These are phyloP conservation scores for Pseudohyphozyma bogoriensis DNA, from an alignment of 768 basidiomycete genomes.

Conservation along the genomic window DNA sequence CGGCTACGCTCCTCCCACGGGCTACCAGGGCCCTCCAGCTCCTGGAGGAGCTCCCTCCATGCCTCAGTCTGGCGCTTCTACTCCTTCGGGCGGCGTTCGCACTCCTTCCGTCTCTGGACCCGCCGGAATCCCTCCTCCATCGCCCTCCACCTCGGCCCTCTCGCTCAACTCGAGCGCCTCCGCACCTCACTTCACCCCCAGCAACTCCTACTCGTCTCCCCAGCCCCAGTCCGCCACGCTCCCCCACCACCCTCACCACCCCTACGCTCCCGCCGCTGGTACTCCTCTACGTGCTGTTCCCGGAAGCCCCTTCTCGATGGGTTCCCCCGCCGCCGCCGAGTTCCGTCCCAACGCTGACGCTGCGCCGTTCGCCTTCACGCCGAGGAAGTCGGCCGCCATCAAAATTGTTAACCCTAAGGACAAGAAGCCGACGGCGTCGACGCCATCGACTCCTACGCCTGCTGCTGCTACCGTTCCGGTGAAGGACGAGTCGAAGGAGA, in stretches of 20 bases:
- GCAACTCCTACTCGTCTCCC: constrained; percentile 11
- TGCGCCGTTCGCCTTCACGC: constrained; percentile 3
- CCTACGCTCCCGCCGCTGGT: constrained; percentile 7
- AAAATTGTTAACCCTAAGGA: constrained; percentile 24
- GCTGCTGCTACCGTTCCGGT: neutral
- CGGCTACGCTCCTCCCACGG: neutral
- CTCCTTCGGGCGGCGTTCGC: constrained; percentile 17
- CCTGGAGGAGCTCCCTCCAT: constrained; percentile 1
- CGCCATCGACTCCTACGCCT: neutral
- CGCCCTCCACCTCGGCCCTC: constrained; percentile 12
- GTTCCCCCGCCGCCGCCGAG: constrained; percentile 9
- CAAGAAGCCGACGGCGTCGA: neutral
- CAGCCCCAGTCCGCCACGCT: constrained; percentile 16
- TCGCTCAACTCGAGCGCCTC: constrained; percentile 5
- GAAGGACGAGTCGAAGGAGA: constrained; percentile 2
- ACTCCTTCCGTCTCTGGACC: constrained; percentile 11
- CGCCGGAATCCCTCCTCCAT: constrained; percentile 12
- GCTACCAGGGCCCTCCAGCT: neutral
- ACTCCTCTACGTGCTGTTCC: constrained; percentile 5
- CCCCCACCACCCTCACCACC: constrained; percentile 10
- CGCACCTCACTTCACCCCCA: constrained; percentile 6
- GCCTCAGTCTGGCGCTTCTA: constrained; percentile 6
- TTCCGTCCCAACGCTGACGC: constrained; percentile 17
- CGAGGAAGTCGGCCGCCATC: constrained; percentile 18
- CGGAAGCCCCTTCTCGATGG: constrained; percentile 7